phyloP scores from a whole-genome alignment of 495 filamentous ascomycete genomes.

The Penicillium fimorum region DNA sequence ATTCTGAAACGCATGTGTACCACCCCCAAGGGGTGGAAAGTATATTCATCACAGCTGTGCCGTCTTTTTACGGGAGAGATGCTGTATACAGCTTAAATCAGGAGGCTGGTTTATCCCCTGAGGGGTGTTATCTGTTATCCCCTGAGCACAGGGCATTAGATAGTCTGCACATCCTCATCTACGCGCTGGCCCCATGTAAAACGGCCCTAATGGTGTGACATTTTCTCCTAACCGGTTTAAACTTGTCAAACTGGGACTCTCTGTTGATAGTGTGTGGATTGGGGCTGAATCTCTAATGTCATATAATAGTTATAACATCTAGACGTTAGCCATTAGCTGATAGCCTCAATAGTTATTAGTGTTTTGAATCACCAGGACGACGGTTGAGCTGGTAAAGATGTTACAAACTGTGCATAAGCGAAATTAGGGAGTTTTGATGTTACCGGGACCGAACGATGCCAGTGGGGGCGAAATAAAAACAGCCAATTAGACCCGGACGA shows the following conservation, averaged over 20 bases:
- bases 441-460: slow-evolving; percentile 15
- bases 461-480: slow-evolving; percentile 14
- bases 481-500: slow-evolving; percentile 18
- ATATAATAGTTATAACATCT: not conserved
- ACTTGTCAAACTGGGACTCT: not conserved
- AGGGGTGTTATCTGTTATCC: not conserved
- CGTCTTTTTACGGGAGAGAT: not conserved
- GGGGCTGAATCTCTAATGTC: not conserved
- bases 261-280: not conserved
- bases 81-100: not conserved
- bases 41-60: slow-evolving; percentile 4
- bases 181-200: slow-evolving; percentile 11
- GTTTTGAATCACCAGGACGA: slow-evolving; percentile 1
- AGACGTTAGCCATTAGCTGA: not conserved
- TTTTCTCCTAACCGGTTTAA: slow-evolving; percentile 1
- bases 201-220: slow-evolving; percentile 6
- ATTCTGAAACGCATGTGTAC: slow-evolving; percentile 11
- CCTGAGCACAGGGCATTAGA: slow-evolving; percentile 5
- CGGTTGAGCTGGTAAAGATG: not conserved
- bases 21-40: not conserved
- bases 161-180: slow-evolving; percentile 24
- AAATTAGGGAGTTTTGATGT: slow-evolving; percentile 37
- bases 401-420: slow-evolving; percentile 30
- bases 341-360: not conserved
- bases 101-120: slow-evolving; percentile 13